phyloP scores from a whole-genome alignment of 2,329 filamentous ascomycete species.

The Mycosphaerelloides madeirae region DNA sequence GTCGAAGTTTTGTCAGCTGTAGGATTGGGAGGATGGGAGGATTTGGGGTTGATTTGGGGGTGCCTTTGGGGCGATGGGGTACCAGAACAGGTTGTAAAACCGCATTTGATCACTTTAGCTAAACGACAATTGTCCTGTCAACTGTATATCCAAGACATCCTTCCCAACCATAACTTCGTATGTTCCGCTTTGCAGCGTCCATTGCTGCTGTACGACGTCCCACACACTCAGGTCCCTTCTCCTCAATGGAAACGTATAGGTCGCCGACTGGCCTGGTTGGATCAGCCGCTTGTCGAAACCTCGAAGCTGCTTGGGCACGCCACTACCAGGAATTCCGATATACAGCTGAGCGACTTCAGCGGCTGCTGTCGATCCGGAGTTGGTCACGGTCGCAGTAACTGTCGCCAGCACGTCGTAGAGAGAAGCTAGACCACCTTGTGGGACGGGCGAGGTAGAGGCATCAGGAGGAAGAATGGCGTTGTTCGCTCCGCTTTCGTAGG shows the following conservation, averaged over 20 bases:
- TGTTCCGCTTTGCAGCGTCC: conserved; percentile 21
- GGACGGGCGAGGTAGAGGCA: conserved; percentile 2
- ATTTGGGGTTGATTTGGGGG: too few species aligned
- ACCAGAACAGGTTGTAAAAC: too few species aligned
- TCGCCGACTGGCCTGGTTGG: conserved; percentile 17
- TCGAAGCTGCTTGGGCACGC: conserved; percentile 23
- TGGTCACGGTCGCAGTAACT: conserved; percentile 57
- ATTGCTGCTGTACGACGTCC: conserved; percentile 15
- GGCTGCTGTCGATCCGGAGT: conserved; percentile 52
- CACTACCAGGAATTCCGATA: conserved; percentile 31
- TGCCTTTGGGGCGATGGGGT: too few species aligned
- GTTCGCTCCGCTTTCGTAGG: conserved; percentile 1
- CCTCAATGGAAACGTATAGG: conserved; percentile 15
- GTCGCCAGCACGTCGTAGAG: conserved; percentile 60
- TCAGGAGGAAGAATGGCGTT: conserved; percentile 14
- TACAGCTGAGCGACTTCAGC: conserved; percentile 56
- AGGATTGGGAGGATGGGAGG: too few species aligned
- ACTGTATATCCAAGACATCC: conserved; percentile 17
- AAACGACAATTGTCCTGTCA: not conserved
- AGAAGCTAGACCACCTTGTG: conserved; percentile 25
- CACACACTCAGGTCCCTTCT: conserved; percentile 22
- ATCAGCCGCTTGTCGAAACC: conserved; percentile 38
- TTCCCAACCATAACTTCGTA: conserved; percentile 21
- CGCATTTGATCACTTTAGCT: too few species aligned
- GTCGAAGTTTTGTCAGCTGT: too few species aligned